Evolutionary conservation across 495 filamentous ascomycete species (phyloP).

Genomic region (Aspergillus cristatus): DNA sequence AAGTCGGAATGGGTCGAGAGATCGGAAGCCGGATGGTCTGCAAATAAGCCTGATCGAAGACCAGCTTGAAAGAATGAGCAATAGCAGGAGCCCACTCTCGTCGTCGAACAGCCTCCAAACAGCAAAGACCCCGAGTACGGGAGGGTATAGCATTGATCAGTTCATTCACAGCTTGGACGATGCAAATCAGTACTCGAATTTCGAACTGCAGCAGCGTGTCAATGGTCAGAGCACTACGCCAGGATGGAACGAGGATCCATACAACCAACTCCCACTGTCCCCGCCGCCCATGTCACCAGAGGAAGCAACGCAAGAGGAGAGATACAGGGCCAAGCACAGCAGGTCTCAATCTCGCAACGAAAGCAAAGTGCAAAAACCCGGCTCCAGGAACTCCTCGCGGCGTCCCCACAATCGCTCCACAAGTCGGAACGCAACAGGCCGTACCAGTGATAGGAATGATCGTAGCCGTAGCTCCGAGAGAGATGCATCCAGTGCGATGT

Average conservation of each 20-base stretch:
- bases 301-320: slow-evolving; percentile 54
- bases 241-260: slow-evolving; percentile 55
- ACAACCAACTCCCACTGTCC: slow-evolving; percentile 77
- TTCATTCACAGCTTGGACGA: slow-evolving; percentile 83
- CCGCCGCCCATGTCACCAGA: slow-evolving; percentile 91
- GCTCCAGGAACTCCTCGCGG: slow-evolving; percentile 24
- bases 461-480: slow-evolving; percentile 47
- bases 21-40: slow-evolving; percentile 73
- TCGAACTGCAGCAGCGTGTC: slow-evolving; percentile 41
- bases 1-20: slow-evolving; percentile 61
- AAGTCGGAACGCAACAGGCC: slow-evolving; percentile 35
- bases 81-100: slow-evolving; percentile 33
- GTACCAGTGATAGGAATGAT: slow-evolving; percentile 35
- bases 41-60: slow-evolving; percentile 59
- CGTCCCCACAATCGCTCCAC: slow-evolving; percentile 31
- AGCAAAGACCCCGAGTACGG: slow-evolving; percentile 43
- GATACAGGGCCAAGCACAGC: slow-evolving; percentile 32
- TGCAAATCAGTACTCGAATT: slow-evolving; percentile 53
- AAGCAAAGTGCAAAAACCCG: slow-evolving; percentile 28
- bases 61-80: slow-evolving; percentile 16
- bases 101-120: slow-evolving; percentile 40
- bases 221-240: slow-evolving; percentile 59
- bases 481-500: slow-evolving; percentile 52
- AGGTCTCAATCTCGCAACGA: slow-evolving; percentile 31
- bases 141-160: slow-evolving; percentile 63